phyloP scores from a whole-genome alignment of 352 stramenopile species.

The Aphanomyces euteiches region DNA sequence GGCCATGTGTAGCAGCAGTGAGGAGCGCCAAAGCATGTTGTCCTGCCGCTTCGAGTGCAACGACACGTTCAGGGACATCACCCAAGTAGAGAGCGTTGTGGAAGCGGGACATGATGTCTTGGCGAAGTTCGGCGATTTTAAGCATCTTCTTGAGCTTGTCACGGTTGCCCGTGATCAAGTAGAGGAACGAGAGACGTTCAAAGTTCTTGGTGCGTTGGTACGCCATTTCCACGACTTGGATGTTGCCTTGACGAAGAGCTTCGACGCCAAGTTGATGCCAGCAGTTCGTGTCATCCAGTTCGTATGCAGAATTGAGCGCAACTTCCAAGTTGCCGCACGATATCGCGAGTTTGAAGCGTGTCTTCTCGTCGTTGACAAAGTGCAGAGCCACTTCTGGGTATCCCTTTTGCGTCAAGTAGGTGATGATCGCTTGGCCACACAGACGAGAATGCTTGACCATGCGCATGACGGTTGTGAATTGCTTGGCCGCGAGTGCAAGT shows the following conservation, averaged over 20 bases:
- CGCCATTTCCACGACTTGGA: conserved; percentile 98
- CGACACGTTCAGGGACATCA: conserved; percentile 93
- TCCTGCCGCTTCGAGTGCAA: conserved; percentile 93
- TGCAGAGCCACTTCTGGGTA: conserved; percentile 99
- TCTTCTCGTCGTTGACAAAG: conserved; percentile 99
- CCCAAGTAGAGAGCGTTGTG: conserved; percentile 98
- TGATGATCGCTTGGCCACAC: conserved; percentile 98
- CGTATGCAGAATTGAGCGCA: conserved; percentile 94
- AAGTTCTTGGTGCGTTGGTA: conserved; percentile 99
- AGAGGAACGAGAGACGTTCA: conserved; percentile 98
- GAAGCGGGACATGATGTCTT: conserved; percentile 98
- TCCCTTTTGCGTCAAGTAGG: conserved; percentile 98
- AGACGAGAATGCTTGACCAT: conserved; percentile 97
- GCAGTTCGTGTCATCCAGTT: conserved; percentile 93
- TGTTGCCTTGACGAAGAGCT: conserved; percentile 97
- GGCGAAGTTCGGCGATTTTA: conserved; percentile 97
- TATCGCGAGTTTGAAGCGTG: conserved; percentile 97
- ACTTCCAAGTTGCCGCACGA: conserved; percentile 99
- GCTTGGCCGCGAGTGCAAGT: conserved; percentile 90
- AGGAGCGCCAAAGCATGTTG: conserved; percentile 96
- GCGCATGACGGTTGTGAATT: conserved; percentile 98
- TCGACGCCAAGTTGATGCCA: conserved; percentile 97
- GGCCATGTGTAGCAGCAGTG: conserved; percentile 93
- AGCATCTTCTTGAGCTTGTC: conserved; percentile 99
- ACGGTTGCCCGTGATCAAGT: conserved; percentile 97